These are phyloP conservation scores for Phytophthora crassamura DNA, from an alignment of 352 stramenopile species.

Conservation along the genomic window DNA sequence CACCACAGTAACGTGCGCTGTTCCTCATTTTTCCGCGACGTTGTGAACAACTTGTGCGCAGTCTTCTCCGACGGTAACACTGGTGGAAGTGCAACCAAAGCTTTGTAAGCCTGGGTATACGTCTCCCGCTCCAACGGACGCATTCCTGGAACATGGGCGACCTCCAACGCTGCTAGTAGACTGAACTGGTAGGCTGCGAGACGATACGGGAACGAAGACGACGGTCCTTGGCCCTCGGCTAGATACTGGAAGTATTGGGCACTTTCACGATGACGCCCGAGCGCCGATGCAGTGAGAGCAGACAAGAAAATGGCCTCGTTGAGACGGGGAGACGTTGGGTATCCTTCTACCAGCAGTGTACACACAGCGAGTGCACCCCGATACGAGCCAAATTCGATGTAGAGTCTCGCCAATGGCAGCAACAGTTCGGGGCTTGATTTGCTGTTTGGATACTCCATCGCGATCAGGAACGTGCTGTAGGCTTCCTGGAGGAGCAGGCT, in stretches of 20 bases:
- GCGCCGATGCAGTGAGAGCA: conserved; percentile 56
- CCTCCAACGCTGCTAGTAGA: conserved; percentile 60
- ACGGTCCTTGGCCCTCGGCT: conserved; percentile 50
- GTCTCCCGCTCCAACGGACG: conserved; percentile 51
- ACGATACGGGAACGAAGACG: conserved; percentile 42
- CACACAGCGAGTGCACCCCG: conserved; percentile 71
- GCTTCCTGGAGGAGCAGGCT: conserved; percentile 46
- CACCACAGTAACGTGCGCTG: conserved; percentile 66
- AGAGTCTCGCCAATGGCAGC: conserved; percentile 64
- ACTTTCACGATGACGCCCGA: conserved; percentile 66
- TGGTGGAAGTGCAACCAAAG: conserved; percentile 55
- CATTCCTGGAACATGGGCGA: conserved; percentile 54
- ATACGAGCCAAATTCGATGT: conserved; percentile 72
- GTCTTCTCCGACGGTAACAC: conserved; percentile 58
- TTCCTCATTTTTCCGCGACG: conserved; percentile 70
- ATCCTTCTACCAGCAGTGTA: conserved; percentile 71
- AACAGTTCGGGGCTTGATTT: conserved; percentile 67
- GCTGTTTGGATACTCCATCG: conserved; percentile 78
- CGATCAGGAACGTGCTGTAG: conserved; percentile 82
- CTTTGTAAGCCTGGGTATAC: conserved; percentile 65
- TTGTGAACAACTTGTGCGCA: conserved; percentile 63
- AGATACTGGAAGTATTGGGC: conserved; percentile 80
- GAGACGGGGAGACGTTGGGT: conserved; percentile 41
- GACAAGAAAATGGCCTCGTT: conserved; percentile 74
- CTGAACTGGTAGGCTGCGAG: conserved; percentile 62